Evolutionary conservation across 2,329 filamentous ascomycete genomes (phyloP).

Genomic region (Aspergillus latus): DNA sequence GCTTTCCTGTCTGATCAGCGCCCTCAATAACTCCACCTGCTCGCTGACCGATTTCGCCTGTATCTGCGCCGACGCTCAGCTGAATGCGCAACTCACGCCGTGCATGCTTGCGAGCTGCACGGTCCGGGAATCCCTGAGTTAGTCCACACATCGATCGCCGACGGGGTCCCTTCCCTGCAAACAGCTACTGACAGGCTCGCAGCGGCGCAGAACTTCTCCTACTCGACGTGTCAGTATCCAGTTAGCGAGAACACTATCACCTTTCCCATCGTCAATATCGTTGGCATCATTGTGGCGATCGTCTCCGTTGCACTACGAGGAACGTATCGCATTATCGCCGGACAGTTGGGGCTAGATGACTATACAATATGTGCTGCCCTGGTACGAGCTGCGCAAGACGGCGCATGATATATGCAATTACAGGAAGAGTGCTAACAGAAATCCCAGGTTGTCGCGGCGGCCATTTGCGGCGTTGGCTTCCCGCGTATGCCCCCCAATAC

Average conservation of each 20-base stretch:
- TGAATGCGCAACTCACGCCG: not conserved
- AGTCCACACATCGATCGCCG: too few relatives aligned
- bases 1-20: not conserved
- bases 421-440: not conserved
- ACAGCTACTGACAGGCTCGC: not conserved
- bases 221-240: conserved; percentile 4
- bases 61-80: not conserved
- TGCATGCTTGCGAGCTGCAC: not conserved
- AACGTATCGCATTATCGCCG: not conserved
- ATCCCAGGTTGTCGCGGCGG: not conserved
- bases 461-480: not conserved
- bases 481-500: not conserved
- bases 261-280: not conserved
- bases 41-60: conserved; percentile 2
- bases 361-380: too few relatives aligned
- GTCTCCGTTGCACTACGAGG: not conserved
- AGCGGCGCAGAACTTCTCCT: not conserved
- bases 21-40: not conserved
- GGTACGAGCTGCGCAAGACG: not conserved
- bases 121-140: not conserved
- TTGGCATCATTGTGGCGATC: not conserved
- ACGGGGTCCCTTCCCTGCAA: not conserved
- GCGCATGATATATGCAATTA: too few relatives aligned
- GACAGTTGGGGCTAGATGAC: not conserved
- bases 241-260: not conserved